Evolutionary conservation across 305 asterid species (phyloP).

Genomic region (Caryopteris hybrid): DNA sequence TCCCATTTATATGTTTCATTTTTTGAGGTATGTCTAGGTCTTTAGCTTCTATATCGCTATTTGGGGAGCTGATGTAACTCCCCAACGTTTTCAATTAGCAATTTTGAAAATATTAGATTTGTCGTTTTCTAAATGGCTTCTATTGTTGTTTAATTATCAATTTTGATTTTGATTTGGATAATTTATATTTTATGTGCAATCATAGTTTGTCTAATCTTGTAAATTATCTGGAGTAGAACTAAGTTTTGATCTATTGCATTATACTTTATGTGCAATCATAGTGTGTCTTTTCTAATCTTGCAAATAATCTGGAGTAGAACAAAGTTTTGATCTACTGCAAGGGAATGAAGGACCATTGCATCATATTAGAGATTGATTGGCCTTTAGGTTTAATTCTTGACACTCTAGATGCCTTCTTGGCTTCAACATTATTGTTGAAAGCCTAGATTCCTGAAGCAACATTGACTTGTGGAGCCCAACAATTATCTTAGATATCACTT

Average conservation of each 20-base stretch:
- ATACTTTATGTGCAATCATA: too few relatives aligned
- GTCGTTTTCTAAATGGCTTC: neutral
- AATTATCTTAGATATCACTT: neutral
- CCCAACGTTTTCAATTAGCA: neutral
- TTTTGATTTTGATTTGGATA: neutral
- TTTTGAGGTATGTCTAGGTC: neutral
- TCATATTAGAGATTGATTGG: neutral
- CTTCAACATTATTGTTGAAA: neutral
- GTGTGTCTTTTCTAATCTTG: neutral
- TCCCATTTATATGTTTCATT: neutral
- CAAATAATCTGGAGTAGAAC: neutral
- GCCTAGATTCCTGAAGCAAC: conserved; percentile 2
- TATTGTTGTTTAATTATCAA: neutral
- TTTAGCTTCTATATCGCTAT: neutral
- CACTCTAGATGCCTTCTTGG: neutral
- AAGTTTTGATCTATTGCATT: neutral
- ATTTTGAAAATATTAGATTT: neutral
- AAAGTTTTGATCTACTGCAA: neutral
- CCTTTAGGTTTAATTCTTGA: neutral
- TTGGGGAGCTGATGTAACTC: neutral
- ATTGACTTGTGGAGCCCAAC: neutral
- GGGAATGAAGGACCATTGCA: too few relatives aligned
- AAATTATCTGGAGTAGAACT: neutral
- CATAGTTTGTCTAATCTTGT: neutral
- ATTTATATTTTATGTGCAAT: neutral